Base-by-base conservation (phyloP, 495 filamentous ascomycete species). In the Trichocladium antarcticum region DNA sequence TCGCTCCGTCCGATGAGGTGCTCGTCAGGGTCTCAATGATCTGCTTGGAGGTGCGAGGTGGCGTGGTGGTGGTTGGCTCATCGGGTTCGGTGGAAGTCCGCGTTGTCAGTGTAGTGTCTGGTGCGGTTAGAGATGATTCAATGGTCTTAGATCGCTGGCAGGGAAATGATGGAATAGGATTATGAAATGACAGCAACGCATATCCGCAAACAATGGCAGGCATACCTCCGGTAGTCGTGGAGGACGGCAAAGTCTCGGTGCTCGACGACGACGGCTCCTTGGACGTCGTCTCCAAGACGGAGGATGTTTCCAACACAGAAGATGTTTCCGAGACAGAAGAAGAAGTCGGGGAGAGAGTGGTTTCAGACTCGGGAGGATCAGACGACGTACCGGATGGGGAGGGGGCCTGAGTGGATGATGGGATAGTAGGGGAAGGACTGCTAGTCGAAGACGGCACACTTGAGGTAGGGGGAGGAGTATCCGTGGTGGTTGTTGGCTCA, bases 1-100 rank as follows among this genome's bases (percentile, higher is more conserved):
- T 59, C 6, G 44, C 62, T 11, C 72, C 72, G 49, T 65, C 60
- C 9, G 62, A n/a, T n/a, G n/a, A 55, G 0, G 68, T 72, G 9
- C 59, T 64, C 9, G 65, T 69, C 36, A 62, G 58, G 0, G 68
- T 65, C 28, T 37, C 29, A 10, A 53, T 34, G 2, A 60, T 43
- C 19, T 50, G 34, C 35, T 42, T 58, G 21, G 56, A 59, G 28
- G 53, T 54, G 35, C 29, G 49, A n/a, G 44, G 43, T 1, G 49
- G 31, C 17, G 45, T 45, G 10, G 48, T 35, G 6, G 45, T 42
- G 14, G 45, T 47, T 16, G 49, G 24, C 24, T 48, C 20, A 42
- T 37, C 22, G 35, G 37, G 17, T 43, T 39, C 21, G 35, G 37
- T 17, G 5, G 16, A 9, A 17, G 16, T 38, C 9, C 6, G 16